phyloP scores from a whole-genome alignment of 2,329 filamentous ascomycete species.

The Verticillium zaregamsianum region DNA sequence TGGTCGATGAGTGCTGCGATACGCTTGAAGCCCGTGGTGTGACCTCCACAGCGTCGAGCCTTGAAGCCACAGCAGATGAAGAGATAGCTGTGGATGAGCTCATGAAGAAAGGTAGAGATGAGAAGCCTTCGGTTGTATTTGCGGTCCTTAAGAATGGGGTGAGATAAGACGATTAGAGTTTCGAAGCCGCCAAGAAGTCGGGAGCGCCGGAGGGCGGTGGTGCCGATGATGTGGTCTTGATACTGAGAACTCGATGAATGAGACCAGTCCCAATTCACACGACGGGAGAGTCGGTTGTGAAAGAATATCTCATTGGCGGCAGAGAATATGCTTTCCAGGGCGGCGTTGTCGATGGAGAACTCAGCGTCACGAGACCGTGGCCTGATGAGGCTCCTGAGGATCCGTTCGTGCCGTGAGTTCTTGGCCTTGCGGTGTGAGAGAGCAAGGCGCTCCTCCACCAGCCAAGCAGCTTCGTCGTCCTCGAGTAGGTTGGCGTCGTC shows the following conservation, averaged over 20 bases:
- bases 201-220: constrained; percentile 52
- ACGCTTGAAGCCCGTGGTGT: constrained; percentile 54
- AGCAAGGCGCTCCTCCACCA: constrained; percentile 44
- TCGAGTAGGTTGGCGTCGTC: constrained; percentile 33
- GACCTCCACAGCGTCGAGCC: constrained; percentile 51
- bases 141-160: constrained; percentile 50
- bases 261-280: constrained; percentile 61
- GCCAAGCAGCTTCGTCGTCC: constrained; percentile 42
- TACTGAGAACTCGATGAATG: constrained; percentile 45
- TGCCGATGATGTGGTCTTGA: constrained; percentile 54
- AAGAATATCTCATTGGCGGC: constrained; percentile 63
- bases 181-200: constrained; percentile 49
- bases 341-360: constrained; percentile 52
- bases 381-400: constrained; percentile 53
- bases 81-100: constrained; percentile 64
- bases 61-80: constrained; percentile 59
- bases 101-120: constrained; percentile 62
- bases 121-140: constrained; percentile 57
- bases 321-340: constrained; percentile 54
- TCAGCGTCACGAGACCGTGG: constrained; percentile 40
- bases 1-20: constrained; percentile 58
- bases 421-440: constrained; percentile 38
- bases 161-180: constrained; percentile 58
- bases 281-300: constrained; percentile 47
- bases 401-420: constrained; percentile 51